Percentiles rank a stretch among this genome's conserved stretches.
phyloP scores from a whole-genome alignment of 345 rosid species.

The Moringa oleifera region DNA sequence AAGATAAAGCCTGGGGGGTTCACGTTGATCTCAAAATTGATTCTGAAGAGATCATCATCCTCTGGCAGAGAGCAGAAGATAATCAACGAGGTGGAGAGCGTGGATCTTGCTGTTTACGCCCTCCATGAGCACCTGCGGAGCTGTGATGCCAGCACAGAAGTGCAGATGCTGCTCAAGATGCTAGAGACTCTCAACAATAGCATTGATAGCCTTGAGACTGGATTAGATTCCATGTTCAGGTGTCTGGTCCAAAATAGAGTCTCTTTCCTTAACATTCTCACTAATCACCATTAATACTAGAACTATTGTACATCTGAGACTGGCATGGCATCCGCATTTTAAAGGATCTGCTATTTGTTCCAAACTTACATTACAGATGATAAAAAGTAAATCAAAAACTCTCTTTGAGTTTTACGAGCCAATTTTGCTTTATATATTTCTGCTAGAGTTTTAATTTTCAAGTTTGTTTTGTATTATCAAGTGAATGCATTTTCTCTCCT shows the following conservation, averaged over 20 bases:
- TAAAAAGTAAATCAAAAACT: too few relatives aligned
- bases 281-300: slow-evolving; percentile 12
- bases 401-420: too few relatives aligned
- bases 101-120: slow-evolving; percentile 28
- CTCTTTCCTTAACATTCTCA: slow-evolving; percentile 43
- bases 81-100: slow-evolving; percentile 31
- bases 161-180: slow-evolving; percentile 17
- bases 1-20: slow-evolving; percentile 31
- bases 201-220: slow-evolving; percentile 39
- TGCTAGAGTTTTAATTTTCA: too few relatives aligned
- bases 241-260: slow-evolving; percentile 47
- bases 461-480: too few relatives aligned
- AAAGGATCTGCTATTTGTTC: slow-evolving; percentile 3
- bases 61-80: slow-evolving; percentile 7
- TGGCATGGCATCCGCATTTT: neutral
- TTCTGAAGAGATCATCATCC: slow-evolving; percentile 15
- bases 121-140: neutral
- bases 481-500: too few relatives aligned
- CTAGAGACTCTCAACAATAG: slow-evolving; percentile 26
- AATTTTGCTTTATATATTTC: too few relatives aligned
- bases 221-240: slow-evolving; percentile 39
- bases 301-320: neutral
- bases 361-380: too few relatives aligned
- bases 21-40: slow-evolving; percentile 37
- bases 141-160: slow-evolving; percentile 9